These are phyloP conservation scores for Ilyonectria robusta DNA, from an alignment of 2,329 filamentous ascomycete genomes.

Conservation along the genomic window DNA sequence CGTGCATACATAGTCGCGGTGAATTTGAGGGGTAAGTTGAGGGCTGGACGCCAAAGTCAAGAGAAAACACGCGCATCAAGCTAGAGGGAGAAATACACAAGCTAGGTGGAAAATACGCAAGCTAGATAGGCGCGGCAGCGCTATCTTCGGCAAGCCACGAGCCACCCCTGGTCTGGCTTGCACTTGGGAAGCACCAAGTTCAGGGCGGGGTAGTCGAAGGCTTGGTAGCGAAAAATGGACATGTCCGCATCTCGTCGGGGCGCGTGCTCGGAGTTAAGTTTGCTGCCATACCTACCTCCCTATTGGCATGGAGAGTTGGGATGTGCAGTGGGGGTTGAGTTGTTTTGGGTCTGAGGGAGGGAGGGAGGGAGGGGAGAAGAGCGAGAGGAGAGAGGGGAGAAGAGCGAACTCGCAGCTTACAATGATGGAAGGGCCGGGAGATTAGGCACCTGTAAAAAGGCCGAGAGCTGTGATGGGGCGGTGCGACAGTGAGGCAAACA, in stretches of 20 bases:
- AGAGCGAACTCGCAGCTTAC: conserved; percentile 19
- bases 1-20: not conserved
- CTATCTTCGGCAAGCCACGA: conserved; percentile 24
- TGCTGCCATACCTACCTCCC: conserved; percentile 23
- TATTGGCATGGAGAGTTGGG: conserved; percentile 22
- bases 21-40: not conserved
- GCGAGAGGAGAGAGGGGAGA: conserved; percentile 12
- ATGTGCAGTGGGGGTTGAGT: conserved; percentile 28
- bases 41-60: not conserved
- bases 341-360: conserved; percentile 7
- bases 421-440: not conserved
- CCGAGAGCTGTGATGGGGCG: conserved; percentile 1
- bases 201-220: conserved; percentile 23
- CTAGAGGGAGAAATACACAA: not conserved
- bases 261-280: conserved; percentile 3
- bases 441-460: conserved; percentile 8
- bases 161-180: conserved; percentile 14
- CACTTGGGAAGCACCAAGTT: conserved; percentile 6
- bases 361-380: conserved; percentile 5
- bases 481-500: conserved; percentile 3
- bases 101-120: not conserved
- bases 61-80: conserved; percentile 2
- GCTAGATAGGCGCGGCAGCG: conserved; percentile 25
- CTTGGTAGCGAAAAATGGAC: not conserved
- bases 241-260: not conserved